These are phyloP conservation scores for Camellia lanceoleosa DNA, from an alignment of 148 eudicot genomes.

Conservation along the genomic window DNA sequence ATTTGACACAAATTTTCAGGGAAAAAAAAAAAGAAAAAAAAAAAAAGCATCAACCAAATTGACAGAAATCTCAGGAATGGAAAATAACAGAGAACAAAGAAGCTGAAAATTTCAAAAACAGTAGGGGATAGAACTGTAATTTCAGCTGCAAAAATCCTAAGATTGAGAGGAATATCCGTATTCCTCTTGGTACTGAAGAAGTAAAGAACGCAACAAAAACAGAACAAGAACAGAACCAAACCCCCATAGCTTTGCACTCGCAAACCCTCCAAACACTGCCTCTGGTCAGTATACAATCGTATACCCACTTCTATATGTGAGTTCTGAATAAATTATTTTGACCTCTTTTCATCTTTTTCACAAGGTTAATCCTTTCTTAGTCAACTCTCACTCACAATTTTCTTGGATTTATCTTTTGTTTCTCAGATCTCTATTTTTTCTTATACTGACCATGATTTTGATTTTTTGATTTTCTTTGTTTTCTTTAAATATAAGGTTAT, in stretches of 20 bases:
- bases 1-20: too few relatives aligned
- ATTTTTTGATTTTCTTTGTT: too few relatives aligned
- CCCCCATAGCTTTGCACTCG: not conserved
- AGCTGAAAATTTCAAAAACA: not conserved
- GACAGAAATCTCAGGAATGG: too few relatives aligned
- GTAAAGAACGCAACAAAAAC: not conserved
- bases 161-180: not conserved
- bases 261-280: not conserved
- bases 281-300: not conserved
- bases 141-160: not conserved
- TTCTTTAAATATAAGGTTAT: not conserved
- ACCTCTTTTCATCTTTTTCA: slow-evolving; percentile 1
- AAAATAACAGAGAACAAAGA: too few relatives aligned
- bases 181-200: too few relatives aligned
- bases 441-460: not conserved
- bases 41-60: too few relatives aligned
- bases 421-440: not conserved
- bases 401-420: not conserved
- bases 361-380: not conserved
- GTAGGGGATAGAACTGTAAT: not conserved
- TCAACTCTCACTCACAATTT: not conserved
- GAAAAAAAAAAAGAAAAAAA: too few relatives aligned
- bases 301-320: not conserved
- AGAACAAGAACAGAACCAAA: not conserved
- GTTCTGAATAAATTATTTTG: not conserved